Evolutionary conservation across 2,329 filamentous ascomycete genomes (phyloP).

Genomic region (Hypoxylon sp.): DNA sequence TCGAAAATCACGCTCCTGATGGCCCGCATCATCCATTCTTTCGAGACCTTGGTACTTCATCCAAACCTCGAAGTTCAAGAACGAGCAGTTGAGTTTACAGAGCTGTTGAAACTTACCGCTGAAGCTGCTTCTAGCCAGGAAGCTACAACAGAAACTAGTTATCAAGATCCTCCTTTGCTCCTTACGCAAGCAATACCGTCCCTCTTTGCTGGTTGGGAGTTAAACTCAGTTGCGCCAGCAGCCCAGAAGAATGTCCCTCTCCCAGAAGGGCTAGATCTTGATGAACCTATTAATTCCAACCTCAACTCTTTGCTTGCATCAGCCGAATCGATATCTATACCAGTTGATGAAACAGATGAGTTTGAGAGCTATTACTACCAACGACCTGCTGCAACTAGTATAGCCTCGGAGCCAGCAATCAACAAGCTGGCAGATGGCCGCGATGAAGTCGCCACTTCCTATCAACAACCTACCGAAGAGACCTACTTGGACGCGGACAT

Average conservation of each 20-base stretch:
- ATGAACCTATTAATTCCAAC: constrained; percentile 84
- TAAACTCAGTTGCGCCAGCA: constrained; percentile 88
- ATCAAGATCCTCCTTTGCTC: constrained; percentile 82
- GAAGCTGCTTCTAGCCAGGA: constrained; percentile 83
- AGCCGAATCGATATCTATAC: constrained; percentile 65
- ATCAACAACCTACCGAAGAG: constrained; percentile 74
- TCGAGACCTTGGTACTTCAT: constrained; percentile 84
- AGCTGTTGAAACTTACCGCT: constrained; percentile 87
- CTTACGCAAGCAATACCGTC: constrained; percentile 92
- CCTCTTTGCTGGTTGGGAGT: constrained; percentile 86
- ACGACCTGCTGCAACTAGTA: constrained; percentile 65
- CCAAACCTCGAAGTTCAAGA: constrained; percentile 96
- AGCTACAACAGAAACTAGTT: constrained; percentile 65
- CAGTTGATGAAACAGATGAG: constrained; percentile 72
- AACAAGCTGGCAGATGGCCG: constrained; percentile 64
- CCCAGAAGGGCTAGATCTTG: constrained; percentile 82
- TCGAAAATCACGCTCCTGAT: constrained; percentile 82
- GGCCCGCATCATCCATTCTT: constrained; percentile 83
- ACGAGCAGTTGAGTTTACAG: constrained; percentile 90
- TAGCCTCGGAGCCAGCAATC: constrained; percentile 71
- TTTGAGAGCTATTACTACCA: constrained; percentile 78
- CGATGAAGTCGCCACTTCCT: constrained; percentile 67
- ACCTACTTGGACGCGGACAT: constrained; percentile 81
- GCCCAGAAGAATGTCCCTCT: constrained; percentile 90
- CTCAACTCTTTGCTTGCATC: constrained; percentile 76